Evolutionary conservation across 768 basidiomycete species (phyloP).

Genomic region (Russula griseocarnosa): DNA sequence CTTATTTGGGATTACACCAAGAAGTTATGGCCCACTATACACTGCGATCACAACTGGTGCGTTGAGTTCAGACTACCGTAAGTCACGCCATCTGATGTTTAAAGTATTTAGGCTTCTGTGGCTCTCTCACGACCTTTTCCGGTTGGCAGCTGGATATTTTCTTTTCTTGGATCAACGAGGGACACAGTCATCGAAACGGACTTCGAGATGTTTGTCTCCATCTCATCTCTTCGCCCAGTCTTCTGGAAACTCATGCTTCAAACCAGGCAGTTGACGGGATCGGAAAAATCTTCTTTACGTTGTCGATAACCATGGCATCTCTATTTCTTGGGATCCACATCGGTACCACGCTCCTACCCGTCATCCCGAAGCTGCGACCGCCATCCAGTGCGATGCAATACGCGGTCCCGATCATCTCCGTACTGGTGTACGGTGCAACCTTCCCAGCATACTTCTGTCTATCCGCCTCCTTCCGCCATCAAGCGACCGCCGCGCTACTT

Average conservation of each 20-base stretch:
- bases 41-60: slow-evolving; percentile 82
- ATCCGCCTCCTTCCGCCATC: slow-evolving; percentile 61
- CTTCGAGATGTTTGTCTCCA: slow-evolving; percentile 61
- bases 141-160: slow-evolving; percentile 92
- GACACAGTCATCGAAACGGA: slow-evolving; percentile 52
- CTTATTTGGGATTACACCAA: background rate
- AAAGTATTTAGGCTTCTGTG: slow-evolving; percentile 73
- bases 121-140: slow-evolving; percentile 94
- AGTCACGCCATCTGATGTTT: background rate
- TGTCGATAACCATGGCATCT: slow-evolving; percentile 71
- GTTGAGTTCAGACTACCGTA: slow-evolving; percentile 19
- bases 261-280: slow-evolving; percentile 82
- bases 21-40: slow-evolving; percentile 86
- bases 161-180: slow-evolving; percentile 73
- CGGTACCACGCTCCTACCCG: slow-evolving; percentile 41
- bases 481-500: slow-evolving; percentile 81
- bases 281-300: slow-evolving; percentile 73
- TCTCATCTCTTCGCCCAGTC: background rate
- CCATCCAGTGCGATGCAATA: slow-evolving; percentile 47
- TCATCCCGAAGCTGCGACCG: slow-evolving; percentile 42
- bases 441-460: slow-evolving; percentile 77
- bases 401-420: slow-evolving; percentile 49
- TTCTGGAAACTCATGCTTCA: slow-evolving; percentile 18
- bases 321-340: slow-evolving; percentile 70
- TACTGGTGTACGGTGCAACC: slow-evolving; percentile 68